Conservation (phyloP, 1,284 basidiomycete species). For the Sanghuangporus baumii region DNA sequence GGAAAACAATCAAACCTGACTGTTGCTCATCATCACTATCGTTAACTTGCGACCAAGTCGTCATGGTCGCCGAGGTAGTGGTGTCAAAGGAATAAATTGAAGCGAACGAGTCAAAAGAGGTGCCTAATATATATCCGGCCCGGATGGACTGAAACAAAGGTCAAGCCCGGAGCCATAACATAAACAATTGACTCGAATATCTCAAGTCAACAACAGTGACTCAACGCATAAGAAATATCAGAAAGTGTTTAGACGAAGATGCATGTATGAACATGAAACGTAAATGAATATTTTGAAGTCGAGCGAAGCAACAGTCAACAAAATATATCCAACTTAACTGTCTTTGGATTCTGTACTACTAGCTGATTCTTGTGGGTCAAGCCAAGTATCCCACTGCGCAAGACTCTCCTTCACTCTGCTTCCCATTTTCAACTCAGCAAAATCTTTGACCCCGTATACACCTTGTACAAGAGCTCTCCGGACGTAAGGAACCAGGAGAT, state of each 20-base stretch:
- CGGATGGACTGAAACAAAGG: not conserved
- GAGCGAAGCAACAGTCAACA: not conserved
- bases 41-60: not conserved
- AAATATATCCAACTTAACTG: not conserved
- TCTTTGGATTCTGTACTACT: not conserved
- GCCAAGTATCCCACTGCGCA: slow-evolving; percentile 28
- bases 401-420: slow-evolving; percentile 22
- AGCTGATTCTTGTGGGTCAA: slow-evolving; percentile 14
- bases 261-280: too few species aligned
- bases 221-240: too few species aligned
- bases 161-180: not conserved
- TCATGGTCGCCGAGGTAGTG: not conserved
- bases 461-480: slow-evolving; percentile 64
- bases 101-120: not conserved
- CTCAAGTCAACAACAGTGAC: too few species aligned
- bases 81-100: not conserved
- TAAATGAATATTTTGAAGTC: not conserved
- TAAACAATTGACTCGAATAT: too few species aligned
- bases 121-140: not conserved
- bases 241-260: too few species aligned
- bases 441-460: slow-evolving; percentile 51
- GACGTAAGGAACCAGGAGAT: slow-evolving; percentile 63
- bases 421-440: slow-evolving; percentile 13
- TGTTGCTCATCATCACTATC: not conserved
- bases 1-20: not conserved